phyloP scores from a whole-genome alignment of 2,329 filamentous ascomycete genomes.

The Aspergillus sergii region DNA sequence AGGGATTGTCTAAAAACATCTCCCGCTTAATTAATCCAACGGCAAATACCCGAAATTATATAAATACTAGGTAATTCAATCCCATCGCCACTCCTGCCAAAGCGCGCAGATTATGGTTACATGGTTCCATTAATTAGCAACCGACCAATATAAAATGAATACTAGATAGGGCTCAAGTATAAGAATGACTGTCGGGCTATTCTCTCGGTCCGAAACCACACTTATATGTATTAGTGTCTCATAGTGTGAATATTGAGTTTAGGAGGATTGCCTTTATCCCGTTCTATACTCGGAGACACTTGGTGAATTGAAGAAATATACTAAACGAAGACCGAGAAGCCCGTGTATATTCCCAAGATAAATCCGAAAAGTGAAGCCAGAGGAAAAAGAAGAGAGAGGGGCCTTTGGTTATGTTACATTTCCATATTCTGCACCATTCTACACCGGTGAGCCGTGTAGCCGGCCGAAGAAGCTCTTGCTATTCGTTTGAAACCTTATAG shows the following conservation, averaged over 20 bases:
- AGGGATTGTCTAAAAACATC: no score
- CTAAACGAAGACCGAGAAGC: no score
- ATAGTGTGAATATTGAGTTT: neutral
- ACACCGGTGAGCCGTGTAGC: neutral
- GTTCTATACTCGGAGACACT: neutral
- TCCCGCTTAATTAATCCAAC: no score
- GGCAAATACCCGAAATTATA: no score
- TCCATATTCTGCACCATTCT: neutral
- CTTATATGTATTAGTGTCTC: neutral
- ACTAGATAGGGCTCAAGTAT: neutral
- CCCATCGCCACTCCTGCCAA: no score
- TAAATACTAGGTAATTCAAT: no score
- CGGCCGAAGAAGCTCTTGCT: neutral
- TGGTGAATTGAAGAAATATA: neutral
- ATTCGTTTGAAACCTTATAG: neutral
- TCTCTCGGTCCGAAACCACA: neutral
- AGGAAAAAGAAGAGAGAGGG: neutral
- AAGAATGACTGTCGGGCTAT: neutral
- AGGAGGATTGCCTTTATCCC: neutral
- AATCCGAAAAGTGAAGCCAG: neutral
- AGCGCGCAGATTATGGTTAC: neutral
- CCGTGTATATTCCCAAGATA: neutral
- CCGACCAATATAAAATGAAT: no score
- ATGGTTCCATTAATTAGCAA: neutral
- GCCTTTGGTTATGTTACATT: neutral